phyloP scores from a whole-genome alignment of 169 alveolate genomes.

The Eimeria sp. region DNA sequence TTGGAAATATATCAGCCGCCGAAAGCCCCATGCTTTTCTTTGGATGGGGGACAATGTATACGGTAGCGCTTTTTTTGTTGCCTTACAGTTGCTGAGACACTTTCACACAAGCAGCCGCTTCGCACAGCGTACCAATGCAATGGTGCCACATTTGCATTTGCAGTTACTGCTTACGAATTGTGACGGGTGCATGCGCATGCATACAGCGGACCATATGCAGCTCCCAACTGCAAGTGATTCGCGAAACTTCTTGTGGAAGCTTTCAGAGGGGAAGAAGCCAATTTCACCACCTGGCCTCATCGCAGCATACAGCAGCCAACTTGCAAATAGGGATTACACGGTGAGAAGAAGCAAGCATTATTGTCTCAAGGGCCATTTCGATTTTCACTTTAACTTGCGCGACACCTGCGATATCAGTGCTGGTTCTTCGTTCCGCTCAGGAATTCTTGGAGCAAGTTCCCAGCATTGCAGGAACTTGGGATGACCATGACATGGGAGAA shows the following conservation, averaged over 20 bases:
- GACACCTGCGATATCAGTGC: neutral
- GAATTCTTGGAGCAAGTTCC: slow-evolving; percentile 48
- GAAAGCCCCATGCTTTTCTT: slow-evolving; percentile 68
- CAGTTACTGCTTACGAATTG: neutral
- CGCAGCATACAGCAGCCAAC: slow-evolving; percentile 76
- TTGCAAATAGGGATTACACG: slow-evolving; percentile 37
- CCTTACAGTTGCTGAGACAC: neutral
- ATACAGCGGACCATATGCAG: slow-evolving; percentile 76
- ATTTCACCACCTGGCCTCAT: slow-evolving; percentile 67
- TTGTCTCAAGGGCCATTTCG: neutral
- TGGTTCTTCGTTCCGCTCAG: slow-evolving; percentile 23
- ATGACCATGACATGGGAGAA: slow-evolving; percentile 83
- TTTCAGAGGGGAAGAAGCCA: slow-evolving; percentile 72
- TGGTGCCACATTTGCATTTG: neutral
- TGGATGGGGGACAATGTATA: slow-evolving; percentile 82
- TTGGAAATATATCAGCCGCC: slow-evolving; percentile 66
- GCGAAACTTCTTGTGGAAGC: slow-evolving; percentile 58
- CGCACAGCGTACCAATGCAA: neutral
- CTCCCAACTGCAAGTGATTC: slow-evolving; percentile 72
- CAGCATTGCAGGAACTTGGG: slow-evolving; percentile 70
- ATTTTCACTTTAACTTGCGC: neutral
- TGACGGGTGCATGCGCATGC: neutral
- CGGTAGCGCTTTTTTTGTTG: slow-evolving; percentile 11
- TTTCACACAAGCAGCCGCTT: neutral
- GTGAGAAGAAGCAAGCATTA: neutral